Evolutionary conservation across 1,139 yeast species (phyloP), one percentile per base, ranked within the genome.

Genomic region (Yamadazyma blattariae): DNA sequence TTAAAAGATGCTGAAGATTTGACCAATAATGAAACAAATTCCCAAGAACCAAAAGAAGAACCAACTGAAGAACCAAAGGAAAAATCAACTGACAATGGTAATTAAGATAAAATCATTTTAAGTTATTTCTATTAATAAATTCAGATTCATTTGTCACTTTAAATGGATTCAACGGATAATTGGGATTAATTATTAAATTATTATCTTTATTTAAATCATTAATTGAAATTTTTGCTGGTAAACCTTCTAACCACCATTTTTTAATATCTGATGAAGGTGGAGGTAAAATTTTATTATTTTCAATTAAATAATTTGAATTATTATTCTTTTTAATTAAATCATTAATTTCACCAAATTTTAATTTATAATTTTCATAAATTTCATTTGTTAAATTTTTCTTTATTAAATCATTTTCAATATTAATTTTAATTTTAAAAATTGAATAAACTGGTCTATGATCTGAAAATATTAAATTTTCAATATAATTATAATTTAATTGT

Each of bases 371-470:
- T 28, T 71, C 68, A 46, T 90, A 88, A 32, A 92, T 65, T 32
- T 74, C 68, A 36, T 68, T 67, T 23, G 84, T 76, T 37, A 92
- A 61, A 27, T 65, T 59, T 33, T 75, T 74, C 55, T 79, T 85
- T 34, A 72, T 58, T 4, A 59, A 57, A 48, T 86, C 87, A 59
- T 92, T 85, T 25, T 89, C 71, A 25, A 87, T 76, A 25, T 79
- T 74, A 5, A 88, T 84, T 7, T 70, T 67, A 1, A 90, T 83
- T 25, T 65, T 68, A 56, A 86, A 92, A 1, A 79, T 64, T 1
- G 90, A 96, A 59, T 75, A 86, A 0, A 92, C 97, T 0, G 98
- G 98, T 33, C 96, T 66, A 59, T 94, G 99, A 57, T 92, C 99
- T 1, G 96, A 86, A 57, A 92, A 90, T 35, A 65, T 59, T 27